phyloP scores from a whole-genome alignment of 352 stramenopile species.

The Phytophthora boehmeriae region DNA sequence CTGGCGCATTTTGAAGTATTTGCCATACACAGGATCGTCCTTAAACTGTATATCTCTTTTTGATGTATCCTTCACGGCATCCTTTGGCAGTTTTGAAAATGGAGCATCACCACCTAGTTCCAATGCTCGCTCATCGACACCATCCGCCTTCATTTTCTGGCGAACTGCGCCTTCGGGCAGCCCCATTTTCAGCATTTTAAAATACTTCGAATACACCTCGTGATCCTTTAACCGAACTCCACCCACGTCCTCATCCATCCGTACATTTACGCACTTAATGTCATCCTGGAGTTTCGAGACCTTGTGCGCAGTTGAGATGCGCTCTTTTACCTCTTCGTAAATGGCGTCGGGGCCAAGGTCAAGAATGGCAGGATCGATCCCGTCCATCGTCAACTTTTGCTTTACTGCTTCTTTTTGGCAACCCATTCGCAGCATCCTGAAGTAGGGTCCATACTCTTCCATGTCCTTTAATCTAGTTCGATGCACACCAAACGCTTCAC shows the following conservation, averaged over 20 bases:
- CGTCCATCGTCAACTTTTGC: slow-evolving; percentile 93
- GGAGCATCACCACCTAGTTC: slow-evolving; percentile 35
- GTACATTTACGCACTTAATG: slow-evolving; percentile 56
- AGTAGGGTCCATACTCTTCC: slow-evolving; percentile 86
- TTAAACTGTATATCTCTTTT: slow-evolving; percentile 34
- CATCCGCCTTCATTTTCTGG: slow-evolving; percentile 84
- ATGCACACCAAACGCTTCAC: not conserved
- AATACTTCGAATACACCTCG: slow-evolving; percentile 88
- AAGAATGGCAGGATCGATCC: slow-evolving; percentile 72
- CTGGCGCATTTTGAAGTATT: slow-evolving; percentile 96
- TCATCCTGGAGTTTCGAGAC: slow-evolving; percentile 61
- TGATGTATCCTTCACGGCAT: slow-evolving; percentile 6
- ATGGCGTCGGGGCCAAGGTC: slow-evolving; percentile 62
- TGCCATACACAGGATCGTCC: slow-evolving; percentile 75
- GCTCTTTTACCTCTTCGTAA: slow-evolving; percentile 68
- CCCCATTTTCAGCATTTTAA: slow-evolving; percentile 95
- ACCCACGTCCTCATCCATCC: slow-evolving; percentile 10
- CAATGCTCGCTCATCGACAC: slow-evolving; percentile 44
- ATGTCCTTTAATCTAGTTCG: slow-evolving; percentile 61
- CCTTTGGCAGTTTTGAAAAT: slow-evolving; percentile 17
- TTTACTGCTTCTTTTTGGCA: slow-evolving; percentile 89
- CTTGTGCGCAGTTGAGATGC: slow-evolving; percentile 36
- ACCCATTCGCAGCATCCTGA: slow-evolving; percentile 94
- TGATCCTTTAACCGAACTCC: slow-evolving; percentile 55
- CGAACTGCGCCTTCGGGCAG: slow-evolving; percentile 83